Evolutionary conservation across 345 rosid species (phyloP).

Genomic region (Nasturtium officinale): DNA sequence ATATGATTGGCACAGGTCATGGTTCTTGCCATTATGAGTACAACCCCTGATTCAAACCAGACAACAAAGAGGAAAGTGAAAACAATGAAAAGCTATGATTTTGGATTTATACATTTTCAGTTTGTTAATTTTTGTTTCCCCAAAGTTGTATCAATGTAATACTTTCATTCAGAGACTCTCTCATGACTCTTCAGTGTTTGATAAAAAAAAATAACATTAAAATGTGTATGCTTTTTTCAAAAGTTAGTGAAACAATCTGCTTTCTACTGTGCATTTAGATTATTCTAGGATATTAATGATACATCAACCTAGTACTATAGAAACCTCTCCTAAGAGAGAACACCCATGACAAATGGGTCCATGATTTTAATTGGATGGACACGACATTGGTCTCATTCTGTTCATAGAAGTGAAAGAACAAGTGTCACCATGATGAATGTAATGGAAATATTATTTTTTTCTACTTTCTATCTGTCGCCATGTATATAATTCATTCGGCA

Average conservation of each 20-base stretch:
- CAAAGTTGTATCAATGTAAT: neutral
- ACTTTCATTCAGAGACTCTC: neutral
- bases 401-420: neutral
- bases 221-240: neutral
- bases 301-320: constrained; percentile 3
- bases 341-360: too few species aligned
- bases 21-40: constrained; percentile 43
- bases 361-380: too few species aligned
- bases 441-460: too few species aligned
- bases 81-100: constrained; percentile 27
- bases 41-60: constrained; percentile 27
- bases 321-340: too few species aligned
- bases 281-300: neutral
- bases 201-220: neutral
- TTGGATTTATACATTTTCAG: constrained; percentile 2
- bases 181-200: constrained; percentile 5
- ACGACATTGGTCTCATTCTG: constrained; percentile 1
- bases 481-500: too few species aligned
- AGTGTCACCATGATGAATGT: neutral
- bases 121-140: constrained; percentile 16
- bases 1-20: constrained; percentile 33
- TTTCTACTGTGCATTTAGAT: constrained; percentile 13
- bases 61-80: constrained; percentile 3
- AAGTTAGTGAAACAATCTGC: neutral
- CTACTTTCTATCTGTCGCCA: too few species aligned